Conservation (phyloP, 371 early-diverging fungal genomes). For the Apophysomyces trapeziformis region DNA sequence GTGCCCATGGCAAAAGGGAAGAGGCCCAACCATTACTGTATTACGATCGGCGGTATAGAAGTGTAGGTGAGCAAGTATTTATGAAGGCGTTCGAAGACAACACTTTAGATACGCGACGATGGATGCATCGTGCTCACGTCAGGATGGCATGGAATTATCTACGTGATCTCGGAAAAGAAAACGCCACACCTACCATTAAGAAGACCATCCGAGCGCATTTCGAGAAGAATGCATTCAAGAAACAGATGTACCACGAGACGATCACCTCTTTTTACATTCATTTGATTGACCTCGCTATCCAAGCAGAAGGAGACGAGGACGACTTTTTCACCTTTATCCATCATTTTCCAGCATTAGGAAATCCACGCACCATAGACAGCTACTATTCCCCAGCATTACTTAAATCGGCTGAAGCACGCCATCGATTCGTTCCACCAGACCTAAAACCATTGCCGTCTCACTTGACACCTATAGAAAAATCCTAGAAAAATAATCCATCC, state of each 20-base stretch:
- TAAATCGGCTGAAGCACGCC: constrained; percentile 42
- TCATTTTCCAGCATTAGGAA: constrained; percentile 48
- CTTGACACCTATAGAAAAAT: constrained; percentile 1
- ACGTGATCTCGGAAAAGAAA: constrained; percentile 43
- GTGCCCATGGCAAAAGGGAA: constrained; percentile 45
- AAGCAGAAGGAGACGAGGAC: constrained; percentile 27
- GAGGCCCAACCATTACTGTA: constrained; percentile 63
- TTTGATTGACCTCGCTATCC: constrained; percentile 48
- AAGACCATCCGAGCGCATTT: constrained; percentile 49
- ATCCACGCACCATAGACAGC: constrained; percentile 40
- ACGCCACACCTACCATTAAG: constrained; percentile 51
- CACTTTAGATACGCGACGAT: constrained; percentile 44
- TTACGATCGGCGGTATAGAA: constrained; percentile 66
- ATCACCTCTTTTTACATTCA: constrained; percentile 62
- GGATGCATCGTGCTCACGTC: constrained; percentile 68
- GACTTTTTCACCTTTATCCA: constrained; percentile 63
- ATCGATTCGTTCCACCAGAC: constrained; percentile 50
- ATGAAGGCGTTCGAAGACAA: constrained; percentile 57
- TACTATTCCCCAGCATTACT: constrained; percentile 55
- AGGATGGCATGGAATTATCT: constrained; percentile 71
- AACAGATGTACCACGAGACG: constrained; percentile 58
- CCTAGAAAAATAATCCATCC: not conserved
- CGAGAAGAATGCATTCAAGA: constrained; percentile 37
- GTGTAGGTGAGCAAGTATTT: constrained; percentile 63
- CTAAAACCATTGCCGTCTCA: constrained; percentile 41